These are phyloP conservation scores for Phialocephala sp. DNA, from an alignment of 2,329 filamentous ascomycete genomes.

Conservation along the genomic window DNA sequence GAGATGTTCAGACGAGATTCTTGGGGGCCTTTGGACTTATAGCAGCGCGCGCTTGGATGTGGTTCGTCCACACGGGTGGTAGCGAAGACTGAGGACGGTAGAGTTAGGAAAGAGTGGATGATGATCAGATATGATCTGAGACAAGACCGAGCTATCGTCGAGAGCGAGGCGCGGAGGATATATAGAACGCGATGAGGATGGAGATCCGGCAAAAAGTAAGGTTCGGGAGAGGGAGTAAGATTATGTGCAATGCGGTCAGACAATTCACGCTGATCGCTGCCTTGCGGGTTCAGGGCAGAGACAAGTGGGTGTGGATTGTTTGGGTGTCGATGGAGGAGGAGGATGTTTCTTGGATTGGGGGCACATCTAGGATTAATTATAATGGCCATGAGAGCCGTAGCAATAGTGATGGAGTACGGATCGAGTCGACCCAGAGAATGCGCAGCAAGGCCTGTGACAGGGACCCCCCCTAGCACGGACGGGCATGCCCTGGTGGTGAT, in stretches of 20 bases:
- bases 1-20: constrained; percentile 12
- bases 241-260: constrained; percentile 40
- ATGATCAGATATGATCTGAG: constrained; percentile 36
- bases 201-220: constrained; percentile 6
- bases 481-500: background rate
- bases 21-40: constrained; percentile 12
- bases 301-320: constrained; percentile 1
- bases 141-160: constrained; percentile 29
- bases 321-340: background rate
- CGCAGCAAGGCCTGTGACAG: background rate
- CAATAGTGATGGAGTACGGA: constrained; percentile 6
- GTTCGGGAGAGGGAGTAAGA: constrained; percentile 32
- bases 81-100: constrained; percentile 27
- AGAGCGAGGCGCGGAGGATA: constrained; percentile 28
- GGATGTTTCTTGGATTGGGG: background rate
- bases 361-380: constrained; percentile 11
- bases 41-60: constrained; percentile 6
- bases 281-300: constrained; percentile 15
- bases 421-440: constrained; percentile 4
- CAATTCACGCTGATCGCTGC: constrained; percentile 32
- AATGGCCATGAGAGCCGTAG: constrained; percentile 9
- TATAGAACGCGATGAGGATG: constrained; percentile 29
- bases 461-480: background rate
- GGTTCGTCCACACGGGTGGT: constrained; percentile 18
- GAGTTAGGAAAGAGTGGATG: constrained; percentile 17